Evolutionary conservation across 192 early-diverging fungal species (phyloP).

Genomic region (Coemansia sp.): DNA sequence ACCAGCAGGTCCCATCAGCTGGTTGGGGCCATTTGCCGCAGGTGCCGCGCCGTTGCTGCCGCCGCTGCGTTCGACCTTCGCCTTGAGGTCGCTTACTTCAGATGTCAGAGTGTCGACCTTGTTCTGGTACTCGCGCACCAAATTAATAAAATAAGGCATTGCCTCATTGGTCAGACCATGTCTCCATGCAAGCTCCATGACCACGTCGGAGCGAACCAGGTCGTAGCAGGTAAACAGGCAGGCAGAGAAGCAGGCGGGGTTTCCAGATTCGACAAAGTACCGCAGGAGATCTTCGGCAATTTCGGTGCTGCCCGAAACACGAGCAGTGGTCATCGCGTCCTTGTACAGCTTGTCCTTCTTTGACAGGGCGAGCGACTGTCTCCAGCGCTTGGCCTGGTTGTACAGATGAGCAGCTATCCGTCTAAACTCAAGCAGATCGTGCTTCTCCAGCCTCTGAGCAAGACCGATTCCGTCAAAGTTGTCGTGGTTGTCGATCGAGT

Average conservation of each 20-base stretch:
- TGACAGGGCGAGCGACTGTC: conserved; percentile 89
- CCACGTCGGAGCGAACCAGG: conserved; percentile 87
- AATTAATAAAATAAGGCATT: conserved; percentile 97
- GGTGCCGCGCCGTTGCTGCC: conserved; percentile 20
- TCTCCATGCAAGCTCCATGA: conserved; percentile 92
- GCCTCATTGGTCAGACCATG: conserved; percentile 88
- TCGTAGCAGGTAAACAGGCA: conserved; percentile 95
- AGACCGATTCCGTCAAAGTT: conserved; percentile 93
- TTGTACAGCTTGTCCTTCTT: conserved; percentile 98
- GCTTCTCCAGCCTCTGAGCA: conserved; percentile 91
- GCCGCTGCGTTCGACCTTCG: conserved; percentile 56
- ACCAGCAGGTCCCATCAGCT: conserved; percentile 64
- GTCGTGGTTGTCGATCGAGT: conserved; percentile 91
- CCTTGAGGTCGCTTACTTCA: conserved; percentile 60
- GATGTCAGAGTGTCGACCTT: conserved; percentile 73
- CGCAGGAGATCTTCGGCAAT: conserved; percentile 92
- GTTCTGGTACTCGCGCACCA: conserved; percentile 78
- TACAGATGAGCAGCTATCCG: conserved; percentile 94
- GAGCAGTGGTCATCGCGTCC: conserved; percentile 98
- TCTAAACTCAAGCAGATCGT: conserved; percentile 97
- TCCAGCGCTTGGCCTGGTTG: conserved; percentile 96
- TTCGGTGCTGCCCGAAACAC: conserved; percentile 82
- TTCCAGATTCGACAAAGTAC: conserved; percentile 91
- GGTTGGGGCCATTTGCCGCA: conserved; percentile 43
- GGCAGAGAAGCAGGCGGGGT: conserved; percentile 93